Evolutionary conservation across 2,329 filamentous ascomycete genomes (phyloP).

Genomic region (Trichothecium sympodiale): DNA sequence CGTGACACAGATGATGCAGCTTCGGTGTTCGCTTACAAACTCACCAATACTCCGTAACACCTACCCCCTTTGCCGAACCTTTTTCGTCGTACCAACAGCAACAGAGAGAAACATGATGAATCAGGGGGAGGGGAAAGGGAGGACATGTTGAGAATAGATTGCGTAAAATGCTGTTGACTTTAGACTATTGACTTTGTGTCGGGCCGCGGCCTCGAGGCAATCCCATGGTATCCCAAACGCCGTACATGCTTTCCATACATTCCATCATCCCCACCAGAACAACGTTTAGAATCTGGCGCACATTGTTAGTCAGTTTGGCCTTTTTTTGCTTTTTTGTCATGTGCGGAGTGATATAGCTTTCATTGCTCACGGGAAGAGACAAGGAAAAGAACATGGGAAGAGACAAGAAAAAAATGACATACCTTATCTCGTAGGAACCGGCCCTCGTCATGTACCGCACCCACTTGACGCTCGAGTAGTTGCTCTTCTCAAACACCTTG

Average conservation of each 20-base stretch:
- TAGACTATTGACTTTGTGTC: neutral
- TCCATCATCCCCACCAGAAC: neutral
- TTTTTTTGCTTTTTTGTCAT: no score
- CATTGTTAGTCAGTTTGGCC: no score
- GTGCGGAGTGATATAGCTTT: no score
- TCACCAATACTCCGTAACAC: no score
- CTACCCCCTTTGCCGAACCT: no score
- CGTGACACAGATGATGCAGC: no score
- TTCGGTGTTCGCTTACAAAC: no score
- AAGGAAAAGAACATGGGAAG: slow-evolving; percentile 1
- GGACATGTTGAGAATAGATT: no score
- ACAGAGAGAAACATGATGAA: no score
- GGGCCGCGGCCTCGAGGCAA: neutral
- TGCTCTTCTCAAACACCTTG: slow-evolving; percentile 98
- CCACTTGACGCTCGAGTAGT: slow-evolving; percentile 98
- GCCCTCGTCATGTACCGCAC: slow-evolving; percentile 98
- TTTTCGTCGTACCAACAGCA: no score
- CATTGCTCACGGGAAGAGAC: neutral
- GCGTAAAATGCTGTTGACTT: no score
- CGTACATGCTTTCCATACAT: slow-evolving; percentile 2
- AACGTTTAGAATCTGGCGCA: slow-evolving; percentile 1
- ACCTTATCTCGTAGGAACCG: slow-evolving; percentile 95
- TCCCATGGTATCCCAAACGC: slow-evolving; percentile 2
- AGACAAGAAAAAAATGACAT: slow-evolving; percentile 10
- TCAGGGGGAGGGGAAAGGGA: no score